Evolutionary conservation across 2,329 filamentous ascomycete species (phyloP).

Genomic region (Fusarium dimerum): DNA sequence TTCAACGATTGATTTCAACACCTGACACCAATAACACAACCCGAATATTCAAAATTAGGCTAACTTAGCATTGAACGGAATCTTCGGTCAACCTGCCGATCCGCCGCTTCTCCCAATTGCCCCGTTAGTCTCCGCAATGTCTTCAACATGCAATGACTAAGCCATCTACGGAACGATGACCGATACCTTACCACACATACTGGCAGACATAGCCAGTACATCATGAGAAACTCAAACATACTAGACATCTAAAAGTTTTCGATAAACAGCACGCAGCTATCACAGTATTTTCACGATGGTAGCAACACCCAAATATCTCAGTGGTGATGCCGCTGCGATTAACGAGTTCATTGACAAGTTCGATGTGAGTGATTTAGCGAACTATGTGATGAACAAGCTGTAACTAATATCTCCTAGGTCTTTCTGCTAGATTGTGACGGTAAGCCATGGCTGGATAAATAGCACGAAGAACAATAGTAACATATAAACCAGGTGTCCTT

Average conservation of each 20-base stretch:
- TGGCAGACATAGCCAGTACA: neutral
- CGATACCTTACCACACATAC: neutral
- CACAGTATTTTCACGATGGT: constrained; percentile 23
- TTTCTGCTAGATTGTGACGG: constrained; percentile 98
- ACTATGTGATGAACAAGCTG: neutral
- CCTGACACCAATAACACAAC: too few relatives aligned
- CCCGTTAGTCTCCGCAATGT: neutral
- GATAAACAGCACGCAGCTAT: neutral
- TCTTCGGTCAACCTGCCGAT: neutral
- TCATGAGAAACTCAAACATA: neutral
- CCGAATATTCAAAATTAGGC: too few relatives aligned
- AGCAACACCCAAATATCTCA: constrained; percentile 63
- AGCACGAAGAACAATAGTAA: neutral
- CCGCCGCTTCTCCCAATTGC: neutral
- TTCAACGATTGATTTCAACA: too few relatives aligned
- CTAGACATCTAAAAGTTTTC: neutral
- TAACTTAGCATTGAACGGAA: neutral
- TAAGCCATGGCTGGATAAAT: constrained; percentile 41
- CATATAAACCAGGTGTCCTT: constrained; percentile 69
- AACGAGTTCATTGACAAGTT: constrained; percentile 85
- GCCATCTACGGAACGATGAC: neutral
- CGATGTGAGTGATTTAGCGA: constrained; percentile 66
- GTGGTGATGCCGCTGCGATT: constrained; percentile 75
- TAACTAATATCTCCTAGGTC: constrained; percentile 53
- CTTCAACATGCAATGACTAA: neutral